These are phyloP conservation scores for Stachybotrys elegans DNA, from an alignment of 2,329 filamentous ascomycete genomes.

Conservation along the genomic window DNA sequence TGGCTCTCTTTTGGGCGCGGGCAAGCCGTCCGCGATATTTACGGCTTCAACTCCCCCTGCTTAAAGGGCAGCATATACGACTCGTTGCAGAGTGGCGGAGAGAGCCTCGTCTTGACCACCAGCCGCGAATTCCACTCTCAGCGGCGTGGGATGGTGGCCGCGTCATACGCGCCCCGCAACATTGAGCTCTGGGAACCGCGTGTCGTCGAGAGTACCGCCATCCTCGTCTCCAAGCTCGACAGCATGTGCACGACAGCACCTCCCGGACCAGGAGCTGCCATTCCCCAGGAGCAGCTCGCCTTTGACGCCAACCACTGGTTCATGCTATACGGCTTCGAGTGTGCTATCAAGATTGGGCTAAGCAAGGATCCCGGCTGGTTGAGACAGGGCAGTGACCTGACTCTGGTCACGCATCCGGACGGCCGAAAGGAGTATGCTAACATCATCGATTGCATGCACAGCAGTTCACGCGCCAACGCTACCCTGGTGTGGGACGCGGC, in stretches of 20 bases:
- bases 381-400: slow-evolving; percentile 40
- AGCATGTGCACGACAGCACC: slow-evolving; percentile 25
- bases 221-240: slow-evolving; percentile 39
- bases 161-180: slow-evolving; percentile 48
- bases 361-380: slow-evolving; percentile 46
- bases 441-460: slow-evolving; percentile 46
- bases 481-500: slow-evolving; percentile 36
- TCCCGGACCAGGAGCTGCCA: background rate
- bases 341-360: slow-evolving; percentile 50
- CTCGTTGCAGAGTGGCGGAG: background rate
- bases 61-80: slow-evolving; percentile 44
- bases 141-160: slow-evolving; percentile 45
- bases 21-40: slow-evolving; percentile 27
- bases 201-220: slow-evolving; percentile 44
- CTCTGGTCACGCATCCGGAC: slow-evolving; percentile 36
- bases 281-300: slow-evolving; percentile 37
- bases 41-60: slow-evolving; percentile 42
- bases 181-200: slow-evolving; percentile 51
- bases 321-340: background rate
- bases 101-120: slow-evolving; percentile 20
- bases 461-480: slow-evolving; percentile 44
- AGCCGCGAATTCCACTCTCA: slow-evolving; percentile 33
- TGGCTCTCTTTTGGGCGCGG: slow-evolving; percentile 17
- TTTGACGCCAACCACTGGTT: slow-evolving; percentile 34
- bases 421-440: slow-evolving; percentile 39